Base-by-base conservation (phyloP, 2,329 filamentous ascomycete species). In the Sarocladiaceae sp. region DNA sequence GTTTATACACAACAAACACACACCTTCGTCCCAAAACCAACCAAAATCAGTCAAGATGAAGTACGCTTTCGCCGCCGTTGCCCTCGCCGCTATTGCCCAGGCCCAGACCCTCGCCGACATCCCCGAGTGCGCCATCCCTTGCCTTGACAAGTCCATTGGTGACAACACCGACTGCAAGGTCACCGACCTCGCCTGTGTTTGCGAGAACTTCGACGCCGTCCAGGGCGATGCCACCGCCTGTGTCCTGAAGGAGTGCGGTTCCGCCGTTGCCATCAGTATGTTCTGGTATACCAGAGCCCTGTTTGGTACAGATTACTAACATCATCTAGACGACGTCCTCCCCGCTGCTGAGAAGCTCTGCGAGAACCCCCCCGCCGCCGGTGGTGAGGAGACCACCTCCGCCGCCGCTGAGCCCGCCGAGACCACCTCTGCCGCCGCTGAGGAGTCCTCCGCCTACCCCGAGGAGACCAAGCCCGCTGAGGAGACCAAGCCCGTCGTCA, bases 211-310 rank as follows among this genome's bases (percentile, higher is more conserved):
- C 57, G 54, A 56, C 29, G 50, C 55, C 13, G 54, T 73, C 60
- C 63, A 65, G 56, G 50, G 53, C 35, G 56, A 52, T 29, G 68
- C 67, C 56, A 69, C 65, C 44, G 12, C 39, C 52, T 73, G 70
- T 55, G 66, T 73, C 52, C 54, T 73, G 52, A 42, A 55, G 3
- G 57, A 62, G 51, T 73, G 71, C 57, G 68, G 69, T 54, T 37
- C 62, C 37, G 66, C 69, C 29, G 60, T 61, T 53, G 69, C 71
- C 59, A 25, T 72, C 50, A 62, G 71, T 73, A 67, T 47, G 71
- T 70, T 28, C 17, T 46, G n/a, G n/a, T n/a, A n/a, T n/a, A n/a
- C n/a, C n/a, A n/a, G n/a, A n/a, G n/a, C n/a, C n/a, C n/a, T n/a
- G n/a, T n/a, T n/a, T n/a, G n/a, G n/a, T n/a, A n/a, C n/a, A n/a